These are phyloP conservation scores for Xylaria sp. DNA, from an alignment of 2,329 filamentous ascomycete species.

Conservation along the genomic window DNA sequence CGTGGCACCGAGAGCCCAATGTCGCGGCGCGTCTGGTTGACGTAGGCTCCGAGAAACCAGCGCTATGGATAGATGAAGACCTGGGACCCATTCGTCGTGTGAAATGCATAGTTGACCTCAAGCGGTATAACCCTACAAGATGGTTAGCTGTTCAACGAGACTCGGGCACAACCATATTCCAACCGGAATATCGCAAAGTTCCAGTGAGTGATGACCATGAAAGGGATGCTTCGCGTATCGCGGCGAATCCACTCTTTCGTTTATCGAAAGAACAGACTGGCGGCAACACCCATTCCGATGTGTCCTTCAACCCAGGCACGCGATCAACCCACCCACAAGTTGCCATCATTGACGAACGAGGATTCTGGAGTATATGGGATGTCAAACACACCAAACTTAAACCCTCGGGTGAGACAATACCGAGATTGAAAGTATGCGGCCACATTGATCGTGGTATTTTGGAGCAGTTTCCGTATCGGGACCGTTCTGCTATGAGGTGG, in stretches of 20 bases:
- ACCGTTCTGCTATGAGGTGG: constrained; percentile 49
- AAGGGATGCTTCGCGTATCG: constrained; percentile 60
- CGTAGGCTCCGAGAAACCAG: constrained; percentile 55
- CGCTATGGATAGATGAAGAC: constrained; percentile 63
- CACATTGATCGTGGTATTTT: constrained; percentile 56
- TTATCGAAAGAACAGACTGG: constrained; percentile 65
- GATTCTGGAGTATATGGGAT: constrained; percentile 76
- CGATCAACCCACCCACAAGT: constrained; percentile 67
- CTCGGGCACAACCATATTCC: constrained; percentile 62
- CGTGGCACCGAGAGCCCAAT: constrained; percentile 62
- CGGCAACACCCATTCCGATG: constrained; percentile 67
- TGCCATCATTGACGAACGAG: constrained; percentile 71
- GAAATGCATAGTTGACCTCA: constrained; percentile 58
- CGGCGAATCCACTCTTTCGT: constrained; percentile 63
- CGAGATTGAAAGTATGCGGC: constrained; percentile 54
- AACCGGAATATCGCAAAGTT: constrained; percentile 59
- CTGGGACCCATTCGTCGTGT: constrained; percentile 60
- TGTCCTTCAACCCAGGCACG: constrained; percentile 69
- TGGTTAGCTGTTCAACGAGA: constrained; percentile 67
- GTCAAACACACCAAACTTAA: constrained; percentile 54
- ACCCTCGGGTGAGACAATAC: constrained; percentile 49
- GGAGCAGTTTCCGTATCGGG: constrained; percentile 47
- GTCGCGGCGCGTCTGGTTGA: constrained; percentile 60
- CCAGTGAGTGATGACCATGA: constrained; percentile 38
- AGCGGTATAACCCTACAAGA: constrained; percentile 53